These are phyloP conservation scores for Aciculosporium take DNA, from an alignment of 2,329 filamentous ascomycete genomes.

Conservation along the genomic window DNA sequence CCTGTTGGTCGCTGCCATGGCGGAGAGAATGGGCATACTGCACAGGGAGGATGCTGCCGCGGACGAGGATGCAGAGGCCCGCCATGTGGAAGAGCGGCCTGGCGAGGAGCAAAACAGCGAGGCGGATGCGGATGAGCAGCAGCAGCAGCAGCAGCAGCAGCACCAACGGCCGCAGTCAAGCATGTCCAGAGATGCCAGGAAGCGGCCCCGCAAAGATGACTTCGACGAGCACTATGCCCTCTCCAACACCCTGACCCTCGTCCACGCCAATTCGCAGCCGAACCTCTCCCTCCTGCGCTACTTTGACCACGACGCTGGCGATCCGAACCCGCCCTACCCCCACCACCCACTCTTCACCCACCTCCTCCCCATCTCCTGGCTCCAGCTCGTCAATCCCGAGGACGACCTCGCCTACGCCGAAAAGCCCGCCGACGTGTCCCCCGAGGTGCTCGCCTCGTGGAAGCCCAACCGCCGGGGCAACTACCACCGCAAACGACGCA, in stretches of 20 bases:
- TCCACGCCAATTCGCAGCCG: constrained; percentile 72
- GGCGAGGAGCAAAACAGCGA: constrained; percentile 1
- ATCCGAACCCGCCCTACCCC: constrained; percentile 40
- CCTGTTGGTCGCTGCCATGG: constrained; percentile 66
- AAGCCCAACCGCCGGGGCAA: constrained; percentile 73
- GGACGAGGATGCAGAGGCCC: constrained; percentile 4
- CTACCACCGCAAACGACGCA: constrained; percentile 77
- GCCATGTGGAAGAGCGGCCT: background rate
- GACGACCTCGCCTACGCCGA: constrained; percentile 59
- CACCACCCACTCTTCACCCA: constrained; percentile 71
- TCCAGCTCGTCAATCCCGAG: constrained; percentile 70
- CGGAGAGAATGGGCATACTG: constrained; percentile 77
- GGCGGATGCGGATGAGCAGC: background rate
- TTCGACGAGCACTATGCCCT: constrained; percentile 51
- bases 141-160: constrained; percentile 1
- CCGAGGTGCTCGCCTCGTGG: constrained; percentile 50
- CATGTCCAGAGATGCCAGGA: constrained; percentile 10
- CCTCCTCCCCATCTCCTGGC: constrained; percentile 76
- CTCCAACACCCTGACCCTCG: constrained; percentile 64
- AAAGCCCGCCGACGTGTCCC: constrained; percentile 44
- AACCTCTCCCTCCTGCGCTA: constrained; percentile 81
- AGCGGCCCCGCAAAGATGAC: constrained; percentile 26
- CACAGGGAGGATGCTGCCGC: constrained; percentile 28
- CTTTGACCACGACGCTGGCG: constrained; percentile 67
- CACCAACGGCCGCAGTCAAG: constrained; percentile 1